Conservation (phyloP, 257 asterid species). For the Rehmannia glutinosa region DNA sequence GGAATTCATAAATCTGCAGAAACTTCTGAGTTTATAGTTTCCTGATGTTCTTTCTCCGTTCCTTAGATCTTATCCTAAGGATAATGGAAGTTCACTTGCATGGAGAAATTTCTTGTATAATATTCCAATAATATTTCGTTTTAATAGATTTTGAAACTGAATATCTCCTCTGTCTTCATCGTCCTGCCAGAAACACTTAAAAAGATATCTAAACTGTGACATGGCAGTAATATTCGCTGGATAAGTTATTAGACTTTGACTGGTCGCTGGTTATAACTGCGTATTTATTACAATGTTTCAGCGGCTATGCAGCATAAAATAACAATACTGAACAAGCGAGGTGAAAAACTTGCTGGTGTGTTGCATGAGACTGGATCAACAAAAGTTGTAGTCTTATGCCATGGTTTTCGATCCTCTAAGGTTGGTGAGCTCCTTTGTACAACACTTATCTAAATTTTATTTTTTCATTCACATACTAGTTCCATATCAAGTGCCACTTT, state of each 20-base stretch:
- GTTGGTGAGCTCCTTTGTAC: constrained; percentile 17
- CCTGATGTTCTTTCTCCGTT: neutral
- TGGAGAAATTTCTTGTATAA: neutral
- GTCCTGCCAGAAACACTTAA: neutral
- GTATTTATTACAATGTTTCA: neutral
- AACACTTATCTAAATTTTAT: no score
- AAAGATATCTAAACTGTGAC: neutral
- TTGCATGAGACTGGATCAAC: constrained; percentile 44
- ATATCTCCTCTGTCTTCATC: neutral
- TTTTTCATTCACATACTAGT: constrained; percentile 8
- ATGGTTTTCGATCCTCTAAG: constrained; percentile 44
- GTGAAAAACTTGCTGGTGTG: constrained; percentile 43
- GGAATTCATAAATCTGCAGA: neutral
- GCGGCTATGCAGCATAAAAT: constrained; percentile 42
- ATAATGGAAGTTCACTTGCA: neutral
- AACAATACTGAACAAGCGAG: constrained; percentile 31
- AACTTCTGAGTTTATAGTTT: neutral
- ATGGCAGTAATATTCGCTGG: neutral
- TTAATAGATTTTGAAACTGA: neutral
- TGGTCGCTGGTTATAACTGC: neutral
- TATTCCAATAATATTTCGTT: neutral
- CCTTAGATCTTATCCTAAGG: neutral
- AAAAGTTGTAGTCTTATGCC: constrained; percentile 36
- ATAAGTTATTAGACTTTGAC: neutral
- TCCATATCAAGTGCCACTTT: neutral